Evolutionary conservation across 2,329 filamentous ascomycete genomes (phyloP).

Genomic region (Venturia carpophila): DNA sequence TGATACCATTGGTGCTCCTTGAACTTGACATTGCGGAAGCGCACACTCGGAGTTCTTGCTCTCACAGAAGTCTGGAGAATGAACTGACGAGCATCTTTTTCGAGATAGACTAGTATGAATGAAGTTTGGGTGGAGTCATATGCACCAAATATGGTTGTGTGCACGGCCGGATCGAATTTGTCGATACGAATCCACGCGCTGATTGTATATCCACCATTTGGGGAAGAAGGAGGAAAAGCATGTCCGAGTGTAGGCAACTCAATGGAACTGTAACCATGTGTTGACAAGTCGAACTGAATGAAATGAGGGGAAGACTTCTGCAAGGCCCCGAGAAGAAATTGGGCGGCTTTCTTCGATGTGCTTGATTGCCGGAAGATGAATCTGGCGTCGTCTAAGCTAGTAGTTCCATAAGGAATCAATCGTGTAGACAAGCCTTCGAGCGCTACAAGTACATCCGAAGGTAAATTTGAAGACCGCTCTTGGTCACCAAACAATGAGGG

Average conservation of each 20-base stretch:
- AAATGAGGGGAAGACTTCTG: slow-evolving; percentile 71
- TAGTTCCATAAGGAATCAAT: slow-evolving; percentile 57
- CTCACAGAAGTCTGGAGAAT: slow-evolving; percentile 91
- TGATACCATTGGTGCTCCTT: slow-evolving; percentile 82
- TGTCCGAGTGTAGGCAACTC: slow-evolving; percentile 82
- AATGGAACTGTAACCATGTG: slow-evolving; percentile 80
- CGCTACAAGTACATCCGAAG: neutral
- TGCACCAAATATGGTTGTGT: slow-evolving; percentile 93
- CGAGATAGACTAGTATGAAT: slow-evolving; percentile 87
- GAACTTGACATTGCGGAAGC: slow-evolving; percentile 81
- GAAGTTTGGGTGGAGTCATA: slow-evolving; percentile 89
- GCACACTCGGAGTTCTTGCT: slow-evolving; percentile 75
- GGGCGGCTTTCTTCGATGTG: slow-evolving; percentile 45
- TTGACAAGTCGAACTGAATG: slow-evolving; percentile 88
- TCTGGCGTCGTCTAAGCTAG: slow-evolving; percentile 73
- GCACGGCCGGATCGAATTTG: slow-evolving; percentile 70
- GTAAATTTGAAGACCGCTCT: neutral
- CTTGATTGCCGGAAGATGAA: slow-evolving; percentile 58
- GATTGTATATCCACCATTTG: slow-evolving; percentile 76
- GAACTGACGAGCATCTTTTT: slow-evolving; percentile 86
- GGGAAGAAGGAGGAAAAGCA: slow-evolving; percentile 71
- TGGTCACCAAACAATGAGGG: slow-evolving; percentile 30
- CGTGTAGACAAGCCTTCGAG: slow-evolving; percentile 44
- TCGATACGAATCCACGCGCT: slow-evolving; percentile 85
- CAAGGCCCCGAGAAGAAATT: slow-evolving; percentile 68